These are phyloP conservation scores for Clavaria fumosa DNA, from an alignment of 768 basidiomycete species.

Conservation along the genomic window DNA sequence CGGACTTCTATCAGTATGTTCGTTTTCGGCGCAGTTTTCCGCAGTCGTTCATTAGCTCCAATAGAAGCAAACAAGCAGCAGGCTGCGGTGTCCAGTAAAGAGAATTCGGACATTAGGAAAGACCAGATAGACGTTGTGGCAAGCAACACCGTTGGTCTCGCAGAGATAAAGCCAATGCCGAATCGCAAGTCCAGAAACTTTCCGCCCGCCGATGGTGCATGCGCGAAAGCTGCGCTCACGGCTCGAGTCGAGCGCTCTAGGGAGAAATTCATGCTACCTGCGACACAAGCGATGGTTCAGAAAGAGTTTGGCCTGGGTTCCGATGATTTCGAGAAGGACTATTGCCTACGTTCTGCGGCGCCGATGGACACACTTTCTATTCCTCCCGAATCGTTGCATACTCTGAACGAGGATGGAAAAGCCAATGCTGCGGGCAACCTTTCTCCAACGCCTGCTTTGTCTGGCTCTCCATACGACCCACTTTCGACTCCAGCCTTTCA, in stretches of 20 bases:
- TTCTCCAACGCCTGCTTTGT: conserved; percentile 18
- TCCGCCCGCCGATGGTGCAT: conserved; percentile 12
- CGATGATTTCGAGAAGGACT: conserved; percentile 12
- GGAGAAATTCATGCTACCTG: conserved; percentile 9
- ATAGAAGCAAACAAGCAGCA: background rate
- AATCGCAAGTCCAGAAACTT: conserved; percentile 32
- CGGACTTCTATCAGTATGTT: conserved; percentile 51
- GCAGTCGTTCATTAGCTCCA: background rate
- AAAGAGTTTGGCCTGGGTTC: conserved; percentile 12
- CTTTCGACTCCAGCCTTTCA: conserved; percentile 61
- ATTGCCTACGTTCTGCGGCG: too few species aligned
- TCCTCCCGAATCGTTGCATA: too few species aligned
- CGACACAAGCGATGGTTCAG: conserved; percentile 15
- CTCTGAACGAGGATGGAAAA: conserved; percentile 9
- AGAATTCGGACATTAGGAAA: background rate
- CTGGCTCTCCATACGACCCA: conserved; percentile 58
- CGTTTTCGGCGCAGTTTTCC: too few species aligned
- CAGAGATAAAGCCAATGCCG: too few species aligned
- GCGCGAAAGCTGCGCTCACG: conserved; percentile 7
- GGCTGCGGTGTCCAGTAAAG: background rate
- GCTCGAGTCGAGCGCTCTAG: conserved; percentile 12
- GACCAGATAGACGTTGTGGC: too few species aligned
- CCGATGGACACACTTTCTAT: too few species aligned
- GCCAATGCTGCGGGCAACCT: background rate
- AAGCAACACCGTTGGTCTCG: too few species aligned